Conservation (phyloP, 176 grass and related monocot species). For the Elaeis guineensis region DNA sequence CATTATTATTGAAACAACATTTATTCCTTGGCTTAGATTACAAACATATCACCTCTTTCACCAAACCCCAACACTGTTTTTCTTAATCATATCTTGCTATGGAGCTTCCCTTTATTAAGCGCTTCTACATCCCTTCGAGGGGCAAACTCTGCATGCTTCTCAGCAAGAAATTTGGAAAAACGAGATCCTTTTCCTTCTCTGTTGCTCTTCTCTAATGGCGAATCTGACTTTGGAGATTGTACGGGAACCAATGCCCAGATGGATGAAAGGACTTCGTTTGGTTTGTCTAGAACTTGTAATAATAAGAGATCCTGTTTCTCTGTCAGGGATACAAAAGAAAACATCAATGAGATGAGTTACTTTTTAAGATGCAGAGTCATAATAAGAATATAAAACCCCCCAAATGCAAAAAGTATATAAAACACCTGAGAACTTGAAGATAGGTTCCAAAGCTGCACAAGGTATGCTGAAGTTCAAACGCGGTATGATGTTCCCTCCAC, state of each 20-base stretch:
- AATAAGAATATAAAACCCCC: no score
- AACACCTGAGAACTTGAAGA: slow-evolving; percentile 74
- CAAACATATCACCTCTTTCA: no score
- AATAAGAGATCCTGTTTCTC: slow-evolving; percentile 31
- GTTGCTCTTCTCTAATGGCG: slow-evolving; percentile 16
- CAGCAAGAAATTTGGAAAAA: slow-evolving; percentile 62
- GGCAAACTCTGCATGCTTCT: slow-evolving; percentile 36
- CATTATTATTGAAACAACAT: no score
- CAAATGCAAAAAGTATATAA: not conserved
- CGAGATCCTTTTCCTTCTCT: slow-evolving; percentile 31
- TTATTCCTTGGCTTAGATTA: no score
- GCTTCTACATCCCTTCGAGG: slow-evolving; percentile 31
- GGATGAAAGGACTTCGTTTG: slow-evolving; percentile 57
- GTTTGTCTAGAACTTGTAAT: slow-evolving; percentile 61
- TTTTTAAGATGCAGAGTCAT: not conserved
- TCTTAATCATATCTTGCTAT: slow-evolving; percentile 59
- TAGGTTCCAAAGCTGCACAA: slow-evolving; percentile 46
- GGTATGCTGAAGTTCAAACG: slow-evolving; percentile 92
- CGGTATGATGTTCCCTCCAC: slow-evolving; percentile 79
- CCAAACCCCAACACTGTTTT: not conserved
- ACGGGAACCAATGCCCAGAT: slow-evolving; percentile 61
- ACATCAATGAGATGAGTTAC: slow-evolving; percentile 4
- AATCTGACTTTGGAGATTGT: slow-evolving; percentile 20
- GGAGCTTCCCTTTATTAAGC: slow-evolving; percentile 32
- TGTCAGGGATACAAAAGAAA: slow-evolving; percentile 16